A percentile compares a stretch with the other conserved stretches of the same genome.
phyloP scores from a whole-genome alignment of 352 stramenopile genomes.

The Phytophthora tentaculata region DNA sequence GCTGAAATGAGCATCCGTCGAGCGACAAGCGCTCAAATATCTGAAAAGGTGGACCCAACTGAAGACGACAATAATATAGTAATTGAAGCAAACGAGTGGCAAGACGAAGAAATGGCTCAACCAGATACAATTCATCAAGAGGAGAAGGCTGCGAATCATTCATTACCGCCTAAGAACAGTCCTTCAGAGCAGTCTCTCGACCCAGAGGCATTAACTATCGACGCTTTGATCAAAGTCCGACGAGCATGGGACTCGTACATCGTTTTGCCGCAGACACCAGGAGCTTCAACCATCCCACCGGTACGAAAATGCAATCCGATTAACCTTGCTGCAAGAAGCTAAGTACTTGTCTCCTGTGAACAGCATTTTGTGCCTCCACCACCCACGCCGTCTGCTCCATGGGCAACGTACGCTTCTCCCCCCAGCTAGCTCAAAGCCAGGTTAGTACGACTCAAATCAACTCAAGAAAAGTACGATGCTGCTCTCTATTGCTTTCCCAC shows the following conservation, averaged over 20 bases:
- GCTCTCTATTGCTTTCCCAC: constrained; percentile 16
- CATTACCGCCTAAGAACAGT: not conserved
- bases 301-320: constrained; percentile 25
- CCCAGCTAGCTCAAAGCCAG: not conserved
- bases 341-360: constrained; percentile 5
- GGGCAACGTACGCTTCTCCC: constrained; percentile 25
- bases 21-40: constrained; percentile 11
- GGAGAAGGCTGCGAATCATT: too few relatives aligned
- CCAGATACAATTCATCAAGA: too few relatives aligned
- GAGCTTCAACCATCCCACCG: constrained; percentile 45
- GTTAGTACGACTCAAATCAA: too few relatives aligned
- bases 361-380: constrained; percentile 60
- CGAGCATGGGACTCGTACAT: constrained; percentile 49
- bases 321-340: too few relatives aligned
- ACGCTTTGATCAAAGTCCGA: constrained; percentile 40
- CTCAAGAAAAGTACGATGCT: not conserved
- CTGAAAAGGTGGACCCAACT: not conserved
- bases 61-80: not conserved
- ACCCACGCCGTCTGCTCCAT: constrained; percentile 30
- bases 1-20: constrained; percentile 26
- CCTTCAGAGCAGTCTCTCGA: constrained; percentile 16
- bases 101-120: not conserved
- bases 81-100: not conserved
- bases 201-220: constrained; percentile 35
- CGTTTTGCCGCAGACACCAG: constrained; percentile 31